Conservation (phyloP, 306 rosid species). For the Begonia peltatifolia region DNA sequence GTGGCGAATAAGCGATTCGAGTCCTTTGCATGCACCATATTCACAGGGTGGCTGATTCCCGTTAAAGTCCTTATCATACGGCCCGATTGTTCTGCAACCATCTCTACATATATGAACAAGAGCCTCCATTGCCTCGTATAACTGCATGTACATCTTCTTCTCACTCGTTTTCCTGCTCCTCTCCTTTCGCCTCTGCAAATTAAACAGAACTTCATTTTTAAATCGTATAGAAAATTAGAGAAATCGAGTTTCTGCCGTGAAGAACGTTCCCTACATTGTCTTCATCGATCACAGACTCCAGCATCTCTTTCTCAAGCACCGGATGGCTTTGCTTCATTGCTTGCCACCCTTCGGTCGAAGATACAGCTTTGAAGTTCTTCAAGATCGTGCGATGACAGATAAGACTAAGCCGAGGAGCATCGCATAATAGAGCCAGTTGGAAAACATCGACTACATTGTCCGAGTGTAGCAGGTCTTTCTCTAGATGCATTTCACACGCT, state of each 20-base stretch:
- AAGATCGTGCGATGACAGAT: slow-evolving; percentile 57
- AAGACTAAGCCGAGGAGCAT: slow-evolving; percentile 68
- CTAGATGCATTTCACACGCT: slow-evolving; percentile 47
- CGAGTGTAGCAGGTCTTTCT: slow-evolving; percentile 28
- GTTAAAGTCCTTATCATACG: slow-evolving; percentile 62
- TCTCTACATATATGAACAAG: slow-evolving; percentile 86
- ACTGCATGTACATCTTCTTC: slow-evolving; percentile 45
- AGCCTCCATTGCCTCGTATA: slow-evolving; percentile 94
- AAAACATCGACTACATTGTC: slow-evolving; percentile 64
- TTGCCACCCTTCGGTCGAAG: slow-evolving; percentile 64
- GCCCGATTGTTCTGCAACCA: slow-evolving; percentile 88
- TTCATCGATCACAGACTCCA: slow-evolving; percentile 35
- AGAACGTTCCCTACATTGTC: slow-evolving; percentile 35
- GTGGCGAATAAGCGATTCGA: slow-evolving; percentile 84
- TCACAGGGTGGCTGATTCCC: slow-evolving; percentile 51
- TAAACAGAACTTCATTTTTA: neutral
- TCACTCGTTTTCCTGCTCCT: slow-evolving; percentile 44
- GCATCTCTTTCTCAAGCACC: slow-evolving; percentile 39
- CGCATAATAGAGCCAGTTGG: slow-evolving; percentile 73
- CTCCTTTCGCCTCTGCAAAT: slow-evolving; percentile 43
- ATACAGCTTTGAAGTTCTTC: slow-evolving; percentile 40
- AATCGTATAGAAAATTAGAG: no score
- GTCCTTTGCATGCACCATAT: slow-evolving; percentile 69
- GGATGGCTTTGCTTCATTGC: slow-evolving; percentile 71
- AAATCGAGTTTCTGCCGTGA: no score